These are phyloP conservation scores for Calycina marina DNA, from an alignment of 2,329 filamentous ascomycete species.

Conservation along the genomic window DNA sequence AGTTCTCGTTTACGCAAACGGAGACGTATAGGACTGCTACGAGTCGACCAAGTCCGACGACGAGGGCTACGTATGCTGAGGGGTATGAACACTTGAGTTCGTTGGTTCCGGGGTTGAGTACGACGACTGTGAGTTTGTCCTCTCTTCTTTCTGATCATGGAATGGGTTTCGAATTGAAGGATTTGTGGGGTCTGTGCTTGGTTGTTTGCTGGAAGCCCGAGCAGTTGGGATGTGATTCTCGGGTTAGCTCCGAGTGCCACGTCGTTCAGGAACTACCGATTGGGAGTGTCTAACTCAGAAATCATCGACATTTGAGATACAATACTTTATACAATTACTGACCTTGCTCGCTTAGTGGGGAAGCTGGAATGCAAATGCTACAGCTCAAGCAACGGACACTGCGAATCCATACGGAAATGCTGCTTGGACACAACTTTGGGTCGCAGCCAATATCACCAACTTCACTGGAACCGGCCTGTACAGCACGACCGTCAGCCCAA, in stretches of 20 bases:
- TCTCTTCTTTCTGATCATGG: too few relatives aligned
- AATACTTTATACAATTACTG: too few relatives aligned
- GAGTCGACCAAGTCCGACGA: slow-evolving; percentile 18
- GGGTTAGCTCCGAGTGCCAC: too few relatives aligned
- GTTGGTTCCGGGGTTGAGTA: slow-evolving; percentile 23
- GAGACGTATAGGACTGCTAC: slow-evolving; percentile 26
- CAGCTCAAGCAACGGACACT: slow-evolving; percentile 22
- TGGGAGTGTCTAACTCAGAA: too few relatives aligned
- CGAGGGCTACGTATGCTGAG: slow-evolving; percentile 24
- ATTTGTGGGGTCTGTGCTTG: too few relatives aligned
- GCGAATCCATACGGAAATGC: slow-evolving; percentile 25
- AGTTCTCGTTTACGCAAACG: slow-evolving; percentile 24
- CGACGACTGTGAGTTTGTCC: too few relatives aligned
- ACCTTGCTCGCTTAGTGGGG: too few relatives aligned
- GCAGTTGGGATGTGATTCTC: too few relatives aligned
- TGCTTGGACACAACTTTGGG: slow-evolving; percentile 27
- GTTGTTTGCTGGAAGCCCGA: too few relatives aligned
- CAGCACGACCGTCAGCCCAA: slow-evolving; percentile 38
- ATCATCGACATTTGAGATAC: too few relatives aligned
- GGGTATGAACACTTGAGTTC: slow-evolving; percentile 23
- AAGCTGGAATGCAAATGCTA: slow-evolving; percentile 26
- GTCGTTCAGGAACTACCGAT: too few relatives aligned
- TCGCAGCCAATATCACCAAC: slow-evolving; percentile 21
- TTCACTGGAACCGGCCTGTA: slow-evolving; percentile 24
- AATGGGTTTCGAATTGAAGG: too few relatives aligned